These are phyloP conservation scores for Nemophila menziesii DNA, from an alignment of 257 asterid genomes.

Conservation along the genomic window DNA sequence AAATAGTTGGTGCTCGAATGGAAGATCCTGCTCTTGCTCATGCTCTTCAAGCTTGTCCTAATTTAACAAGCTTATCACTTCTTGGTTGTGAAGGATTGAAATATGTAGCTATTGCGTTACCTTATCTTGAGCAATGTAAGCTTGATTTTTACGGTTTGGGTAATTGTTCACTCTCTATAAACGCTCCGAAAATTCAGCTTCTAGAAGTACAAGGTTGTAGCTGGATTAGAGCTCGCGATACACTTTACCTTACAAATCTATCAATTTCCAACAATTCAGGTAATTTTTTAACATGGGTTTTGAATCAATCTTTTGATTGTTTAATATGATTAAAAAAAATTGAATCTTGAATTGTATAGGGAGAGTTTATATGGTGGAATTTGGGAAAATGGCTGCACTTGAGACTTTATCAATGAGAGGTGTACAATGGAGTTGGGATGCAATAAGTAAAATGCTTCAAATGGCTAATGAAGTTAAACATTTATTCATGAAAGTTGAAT, in stretches of 20 bases:
- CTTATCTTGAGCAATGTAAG: slow-evolving; percentile 55
- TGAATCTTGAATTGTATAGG: slow-evolving; percentile 36
- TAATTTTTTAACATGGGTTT: slow-evolving; percentile 10
- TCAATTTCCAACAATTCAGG: slow-evolving; percentile 79
- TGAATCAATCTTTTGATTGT: neutral
- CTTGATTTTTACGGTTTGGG: slow-evolving; percentile 78
- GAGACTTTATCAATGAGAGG: slow-evolving; percentile 75
- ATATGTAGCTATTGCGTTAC: slow-evolving; percentile 43
- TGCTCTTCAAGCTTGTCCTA: slow-evolving; percentile 68
- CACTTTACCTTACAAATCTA: slow-evolving; percentile 46
- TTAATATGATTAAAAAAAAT: neutral
- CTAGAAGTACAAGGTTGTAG: slow-evolving; percentile 95
- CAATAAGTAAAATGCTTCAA: slow-evolving; percentile 58
- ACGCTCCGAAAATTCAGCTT: slow-evolving; percentile 42
- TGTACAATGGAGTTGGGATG: slow-evolving; percentile 94
- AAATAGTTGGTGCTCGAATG: slow-evolving; percentile 86
- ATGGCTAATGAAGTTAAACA: slow-evolving; percentile 87
- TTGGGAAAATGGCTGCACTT: slow-evolving; percentile 68
- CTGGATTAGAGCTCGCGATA: slow-evolving; percentile 48
- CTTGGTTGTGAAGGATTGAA: slow-evolving; percentile 87
- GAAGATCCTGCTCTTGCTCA: slow-evolving; percentile 47
- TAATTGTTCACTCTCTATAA: slow-evolving; percentile 42
- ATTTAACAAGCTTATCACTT: slow-evolving; percentile 54
- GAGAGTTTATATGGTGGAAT: slow-evolving; percentile 53
- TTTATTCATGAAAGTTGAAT: slow-evolving; percentile 91